Evolutionary conservation across 345 rosid genomes (phyloP), one percentile per base, ranked within the genome.

Genomic region (Acer negundo): DNA sequence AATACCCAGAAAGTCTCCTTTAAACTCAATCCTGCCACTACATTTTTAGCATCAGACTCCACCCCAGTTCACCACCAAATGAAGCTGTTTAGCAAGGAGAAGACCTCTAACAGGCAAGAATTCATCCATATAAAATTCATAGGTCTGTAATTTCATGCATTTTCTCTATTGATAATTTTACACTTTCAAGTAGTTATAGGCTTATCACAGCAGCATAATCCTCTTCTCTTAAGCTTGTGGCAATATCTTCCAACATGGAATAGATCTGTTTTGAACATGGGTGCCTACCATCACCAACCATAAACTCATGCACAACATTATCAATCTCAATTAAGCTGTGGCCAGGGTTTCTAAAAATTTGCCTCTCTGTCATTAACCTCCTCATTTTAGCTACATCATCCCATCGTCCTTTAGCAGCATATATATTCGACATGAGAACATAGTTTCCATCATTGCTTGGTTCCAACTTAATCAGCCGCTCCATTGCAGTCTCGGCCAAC

Each of bases 401-500:
- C 90, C 90, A 85, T 69, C 78, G 81, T 73, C 73, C 75, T 31
- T 80, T 83, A 9, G 70, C 79, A 55, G 90, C 90, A 70, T 84
- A 85, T 6, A 84, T 82, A 70, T 87, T 87, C 1, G 90, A 87
- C 35, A 84, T 79, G 44, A 87, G 74, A 65, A 85, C 89, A 67
- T 84, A 85, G 67, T 81, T 82, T 26, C 85, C 87, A 59, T 87
- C 85, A 75, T 86, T 88, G 70, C 63, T 75, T 11, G 87, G 87
- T 62, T 88, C 87, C 69, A 88, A 70, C 67, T 70, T 64, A 13
- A 81, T 51, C 20, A 88, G 84, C 67, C 62, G 76, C 26, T 75
- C 56, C 44, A 86, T 64, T 17, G 87, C 86, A 46, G 56, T 71
- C 70, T 86, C 80, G 10, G 86, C 85, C 65, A 87, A 80, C 77